Percentiles rank a stretch among this genome's conserved stretches.
These are phyloP conservation scores for Haematococcus lacustris DNA, from an alignment of 139 green algal species.

Conservation along the genomic window DNA sequence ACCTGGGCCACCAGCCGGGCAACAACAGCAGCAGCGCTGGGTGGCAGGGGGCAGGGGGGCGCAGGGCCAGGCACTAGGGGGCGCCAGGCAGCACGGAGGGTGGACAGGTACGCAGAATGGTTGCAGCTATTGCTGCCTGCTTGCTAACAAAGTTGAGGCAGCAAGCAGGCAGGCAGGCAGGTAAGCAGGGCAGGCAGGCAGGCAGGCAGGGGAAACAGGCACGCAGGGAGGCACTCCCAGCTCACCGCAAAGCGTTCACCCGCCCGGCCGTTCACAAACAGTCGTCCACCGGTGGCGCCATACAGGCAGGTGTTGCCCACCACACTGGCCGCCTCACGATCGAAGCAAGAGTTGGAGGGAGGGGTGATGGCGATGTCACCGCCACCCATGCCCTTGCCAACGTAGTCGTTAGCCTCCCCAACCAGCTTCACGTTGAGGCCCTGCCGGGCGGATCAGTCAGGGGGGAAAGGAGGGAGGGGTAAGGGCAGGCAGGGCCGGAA, in stretches of 20 bases:
- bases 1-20: too few relatives aligned
- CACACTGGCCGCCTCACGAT: constrained; percentile 60
- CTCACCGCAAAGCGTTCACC: constrained; percentile 72
- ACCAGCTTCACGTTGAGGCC: constrained; percentile 77
- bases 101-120: background rate
- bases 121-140: too few relatives aligned
- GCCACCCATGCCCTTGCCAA: constrained; percentile 97
- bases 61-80: background rate
- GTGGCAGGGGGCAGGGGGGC: background rate
- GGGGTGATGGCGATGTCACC: constrained; percentile 89
- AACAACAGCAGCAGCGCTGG: too few relatives aligned
- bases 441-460: background rate
- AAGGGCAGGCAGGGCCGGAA: background rate
- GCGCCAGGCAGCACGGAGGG: background rate
- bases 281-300: constrained; percentile 86
- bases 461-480: too few relatives aligned
- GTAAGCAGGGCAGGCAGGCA: too few relatives aligned
- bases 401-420: constrained; percentile 98
- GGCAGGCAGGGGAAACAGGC: too few relatives aligned
- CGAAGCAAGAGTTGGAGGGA: constrained; percentile 49
- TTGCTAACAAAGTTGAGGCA: too few relatives aligned
- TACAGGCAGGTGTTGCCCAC: constrained; percentile 99
- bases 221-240: too few relatives aligned
- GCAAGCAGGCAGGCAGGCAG: too few relatives aligned
- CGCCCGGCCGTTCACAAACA: constrained; percentile 90